Evolutionary conservation across 345 rosid genomes (phyloP).

Genomic region (Rhizophora apiculata): DNA sequence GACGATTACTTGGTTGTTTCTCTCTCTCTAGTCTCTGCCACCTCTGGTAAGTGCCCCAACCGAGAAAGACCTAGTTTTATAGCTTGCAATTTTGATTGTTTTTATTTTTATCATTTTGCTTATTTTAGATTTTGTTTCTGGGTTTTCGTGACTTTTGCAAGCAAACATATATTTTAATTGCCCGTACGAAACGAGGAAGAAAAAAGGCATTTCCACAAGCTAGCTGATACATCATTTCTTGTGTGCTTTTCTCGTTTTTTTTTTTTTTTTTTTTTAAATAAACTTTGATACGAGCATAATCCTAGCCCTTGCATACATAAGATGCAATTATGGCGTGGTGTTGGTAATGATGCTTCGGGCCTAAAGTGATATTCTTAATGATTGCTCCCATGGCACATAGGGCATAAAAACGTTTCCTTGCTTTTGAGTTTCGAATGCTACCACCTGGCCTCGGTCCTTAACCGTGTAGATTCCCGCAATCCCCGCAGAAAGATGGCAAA

Average conservation of each 20-base stretch:
- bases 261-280: no score
- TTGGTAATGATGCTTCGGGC: slow-evolving; percentile 25
- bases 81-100: not conserved
- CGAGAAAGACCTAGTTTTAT: not conserved
- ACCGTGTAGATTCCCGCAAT: slow-evolving; percentile 19
- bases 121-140: not conserved
- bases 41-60: no score
- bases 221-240: not conserved
- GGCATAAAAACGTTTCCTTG: not conserved
- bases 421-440: not conserved
- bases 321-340: slow-evolving; percentile 9
- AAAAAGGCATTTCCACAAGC: no score
- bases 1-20: no score
- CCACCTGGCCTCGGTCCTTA: not conserved
- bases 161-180: not conserved
- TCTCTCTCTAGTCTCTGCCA: no score
- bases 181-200: no score
- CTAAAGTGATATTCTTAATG: slow-evolving; percentile 30
- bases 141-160: not conserved
- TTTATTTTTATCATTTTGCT: not conserved
- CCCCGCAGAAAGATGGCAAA: slow-evolving; percentile 29
- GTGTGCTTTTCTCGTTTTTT: not conserved
- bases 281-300: not conserved
- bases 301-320: not conserved
- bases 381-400: slow-evolving; percentile 11